These are phyloP conservation scores for Calonectria multiphialidica DNA, from an alignment of 2,329 filamentous ascomycete genomes.

Conservation along the genomic window DNA sequence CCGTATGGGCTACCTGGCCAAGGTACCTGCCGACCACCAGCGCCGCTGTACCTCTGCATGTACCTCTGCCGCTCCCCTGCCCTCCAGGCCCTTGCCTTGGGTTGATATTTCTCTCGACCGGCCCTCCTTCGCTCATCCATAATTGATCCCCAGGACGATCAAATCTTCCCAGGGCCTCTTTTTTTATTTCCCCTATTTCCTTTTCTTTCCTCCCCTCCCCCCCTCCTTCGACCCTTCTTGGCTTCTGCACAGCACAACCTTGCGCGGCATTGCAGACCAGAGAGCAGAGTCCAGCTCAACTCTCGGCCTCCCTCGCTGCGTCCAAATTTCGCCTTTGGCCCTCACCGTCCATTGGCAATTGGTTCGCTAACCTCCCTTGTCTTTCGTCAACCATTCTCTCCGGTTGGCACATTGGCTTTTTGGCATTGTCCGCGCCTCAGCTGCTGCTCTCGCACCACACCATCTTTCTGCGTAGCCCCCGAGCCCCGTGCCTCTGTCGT, in stretches of 20 bases:
- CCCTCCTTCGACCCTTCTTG: not conserved
- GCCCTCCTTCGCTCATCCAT: constrained; percentile 17
- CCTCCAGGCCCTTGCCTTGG: not conserved
- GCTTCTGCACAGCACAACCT: constrained; percentile 7
- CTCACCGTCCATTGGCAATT: constrained; percentile 34
- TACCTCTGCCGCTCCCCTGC: constrained; percentile 2
- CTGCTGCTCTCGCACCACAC: constrained; percentile 2
- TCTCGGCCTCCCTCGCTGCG: constrained; percentile 16
- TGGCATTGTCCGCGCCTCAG: constrained; percentile 31
- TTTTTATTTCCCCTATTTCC: constrained; percentile 35
- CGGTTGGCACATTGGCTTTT: constrained; percentile 10
- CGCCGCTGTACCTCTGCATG: not conserved
- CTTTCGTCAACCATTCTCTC: constrained; percentile 24
- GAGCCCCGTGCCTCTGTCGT: constrained; percentile 16
- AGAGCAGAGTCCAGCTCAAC: not conserved
- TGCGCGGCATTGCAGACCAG: not conserved
- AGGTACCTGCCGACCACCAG: constrained; percentile 1
- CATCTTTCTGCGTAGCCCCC: constrained; percentile 3
- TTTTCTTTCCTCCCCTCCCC: constrained; percentile 5
- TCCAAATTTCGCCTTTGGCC: constrained; percentile 13
- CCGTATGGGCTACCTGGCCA: not conserved
- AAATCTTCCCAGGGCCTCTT: constrained; percentile 33
- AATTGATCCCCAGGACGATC: constrained; percentile 15
- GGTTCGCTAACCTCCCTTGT: constrained; percentile 27
- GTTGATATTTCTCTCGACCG: constrained; percentile 12